Percentiles rank a stretch among this genome's conserved stretches.
These are phyloP conservation scores for Tilletia setariae DNA, from an alignment of 1,284 basidiomycete species.

Conservation along the genomic window DNA sequence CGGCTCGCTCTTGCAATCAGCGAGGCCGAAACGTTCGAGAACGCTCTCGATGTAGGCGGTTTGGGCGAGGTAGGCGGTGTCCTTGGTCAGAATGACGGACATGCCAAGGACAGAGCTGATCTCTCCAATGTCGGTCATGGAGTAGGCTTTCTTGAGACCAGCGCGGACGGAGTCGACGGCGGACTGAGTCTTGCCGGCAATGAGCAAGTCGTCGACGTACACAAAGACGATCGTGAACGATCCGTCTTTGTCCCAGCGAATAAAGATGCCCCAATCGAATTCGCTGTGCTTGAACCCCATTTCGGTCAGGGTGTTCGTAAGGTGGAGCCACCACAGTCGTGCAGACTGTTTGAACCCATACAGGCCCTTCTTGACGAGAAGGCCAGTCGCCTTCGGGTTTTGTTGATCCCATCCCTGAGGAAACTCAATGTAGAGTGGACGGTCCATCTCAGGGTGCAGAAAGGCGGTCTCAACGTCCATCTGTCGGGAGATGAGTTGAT, in stretches of 20 bases:
- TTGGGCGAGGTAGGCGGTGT: conserved; percentile 1
- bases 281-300: background rate
- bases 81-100: background rate
- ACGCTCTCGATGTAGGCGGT: background rate
- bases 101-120: background rate
- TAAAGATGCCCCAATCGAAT: background rate
- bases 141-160: no score
- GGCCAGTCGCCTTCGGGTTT: no score
- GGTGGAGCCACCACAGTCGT: conserved; percentile 2
- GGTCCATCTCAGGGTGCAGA: background rate
- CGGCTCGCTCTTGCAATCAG: no score
- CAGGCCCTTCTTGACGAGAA: conserved; percentile 1
- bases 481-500: background rate
- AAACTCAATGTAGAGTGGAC: no score
- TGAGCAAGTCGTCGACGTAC: no score
- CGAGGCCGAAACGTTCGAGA: background rate
- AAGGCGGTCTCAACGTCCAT: conserved; percentile 6
- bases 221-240: background rate
- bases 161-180: no score
- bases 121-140: conserved; percentile 2
- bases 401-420: no score
- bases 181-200: no score
- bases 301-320: background rate
- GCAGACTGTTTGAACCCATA: conserved; percentile 3
- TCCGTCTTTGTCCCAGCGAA: background rate